Percentiles rank a stretch among this genome's conserved stretches.
Evolutionary conservation across 2,329 filamentous ascomycete species (phyloP).

Genomic region (Epicoccum nigrum): DNA sequence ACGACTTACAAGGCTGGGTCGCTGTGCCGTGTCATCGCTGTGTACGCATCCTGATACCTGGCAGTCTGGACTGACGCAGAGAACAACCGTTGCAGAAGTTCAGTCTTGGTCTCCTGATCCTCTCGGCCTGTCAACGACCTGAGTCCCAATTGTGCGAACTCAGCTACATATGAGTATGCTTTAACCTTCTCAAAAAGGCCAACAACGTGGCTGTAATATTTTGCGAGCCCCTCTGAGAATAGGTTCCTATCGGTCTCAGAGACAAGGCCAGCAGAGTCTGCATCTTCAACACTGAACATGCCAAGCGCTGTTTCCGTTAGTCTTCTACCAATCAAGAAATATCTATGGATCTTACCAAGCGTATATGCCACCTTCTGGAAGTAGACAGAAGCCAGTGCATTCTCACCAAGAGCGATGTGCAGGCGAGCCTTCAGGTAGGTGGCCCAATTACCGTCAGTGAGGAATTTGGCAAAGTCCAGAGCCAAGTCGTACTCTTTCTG

Average conservation of each 20-base stretch:
- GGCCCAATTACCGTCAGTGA: conserved; percentile 64
- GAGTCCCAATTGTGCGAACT: conserved; percentile 79
- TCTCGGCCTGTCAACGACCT: conserved; percentile 35
- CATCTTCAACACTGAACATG: conserved; percentile 44
- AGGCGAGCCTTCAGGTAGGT: conserved; percentile 85
- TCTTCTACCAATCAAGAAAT: background rate
- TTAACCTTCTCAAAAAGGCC: conserved; percentile 79
- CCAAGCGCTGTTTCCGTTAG: conserved; percentile 40
- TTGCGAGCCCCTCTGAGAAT: conserved; percentile 75
- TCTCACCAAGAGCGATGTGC: conserved; percentile 74
- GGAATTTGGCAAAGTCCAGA: conserved; percentile 69
- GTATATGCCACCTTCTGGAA: conserved; percentile 86
- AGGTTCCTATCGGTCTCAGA: conserved; percentile 73
- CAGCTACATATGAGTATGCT: conserved; percentile 79
- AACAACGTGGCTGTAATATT: conserved; percentile 87
- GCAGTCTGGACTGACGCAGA: conserved; percentile 78
- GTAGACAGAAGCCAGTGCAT: conserved; percentile 71
- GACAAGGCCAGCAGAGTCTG: conserved; percentile 63
- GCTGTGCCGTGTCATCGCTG: conserved; percentile 74
- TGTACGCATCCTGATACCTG: conserved; percentile 82
- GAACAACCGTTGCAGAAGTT: conserved; percentile 81
- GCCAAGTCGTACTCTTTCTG: conserved; percentile 58
- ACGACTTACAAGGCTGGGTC: conserved; percentile 65
- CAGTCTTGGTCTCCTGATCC: conserved; percentile 42
- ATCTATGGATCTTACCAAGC: conserved; percentile 66